A percentile compares a stretch with the other conserved stretches of the same genome.
Evolutionary conservation across 306 rosid species (phyloP).

Genomic region (Quercus rubra): DNA sequence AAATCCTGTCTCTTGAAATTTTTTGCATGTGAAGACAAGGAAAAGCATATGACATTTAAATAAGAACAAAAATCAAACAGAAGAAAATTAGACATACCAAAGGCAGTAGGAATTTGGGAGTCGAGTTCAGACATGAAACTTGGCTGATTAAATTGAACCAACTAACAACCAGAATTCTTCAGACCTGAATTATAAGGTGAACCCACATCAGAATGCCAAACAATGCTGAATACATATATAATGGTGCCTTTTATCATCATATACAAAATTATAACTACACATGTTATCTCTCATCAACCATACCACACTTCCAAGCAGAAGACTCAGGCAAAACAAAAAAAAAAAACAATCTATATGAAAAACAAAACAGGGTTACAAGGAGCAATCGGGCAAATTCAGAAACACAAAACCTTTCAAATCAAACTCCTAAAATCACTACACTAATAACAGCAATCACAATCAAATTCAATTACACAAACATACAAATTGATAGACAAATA

Average conservation of each 20-base stretch:
- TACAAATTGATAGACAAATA: neutral
- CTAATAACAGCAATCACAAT: neutral
- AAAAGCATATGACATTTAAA: too few relatives aligned
- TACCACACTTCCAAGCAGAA: neutral
- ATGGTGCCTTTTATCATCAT: neutral
- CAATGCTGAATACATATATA: neutral
- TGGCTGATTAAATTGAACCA: slow-evolving; percentile 30
- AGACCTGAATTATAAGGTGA: slow-evolving; percentile 27
- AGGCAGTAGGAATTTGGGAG: slow-evolving; percentile 68
- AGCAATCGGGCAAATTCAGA: neutral
- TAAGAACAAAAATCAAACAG: neutral
- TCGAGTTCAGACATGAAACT: slow-evolving; percentile 85
- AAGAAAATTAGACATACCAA: slow-evolving; percentile 40
- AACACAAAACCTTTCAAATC: neutral
- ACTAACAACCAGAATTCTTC: slow-evolving; percentile 42
- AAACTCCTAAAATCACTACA: neutral
- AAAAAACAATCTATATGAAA: neutral
- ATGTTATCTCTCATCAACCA: neutral
- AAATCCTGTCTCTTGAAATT: too few relatives aligned
- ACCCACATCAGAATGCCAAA: neutral
- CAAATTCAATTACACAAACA: neutral
- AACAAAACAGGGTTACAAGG: neutral
- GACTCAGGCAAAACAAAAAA: neutral
- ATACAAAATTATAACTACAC: neutral
- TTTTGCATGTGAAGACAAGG: too few relatives aligned